A percentile compares a stretch with the other conserved stretches of the same genome.
Evolutionary conservation across 805 yeast species (phyloP).

Genomic region (Metschnikowia bowlesiae): DNA sequence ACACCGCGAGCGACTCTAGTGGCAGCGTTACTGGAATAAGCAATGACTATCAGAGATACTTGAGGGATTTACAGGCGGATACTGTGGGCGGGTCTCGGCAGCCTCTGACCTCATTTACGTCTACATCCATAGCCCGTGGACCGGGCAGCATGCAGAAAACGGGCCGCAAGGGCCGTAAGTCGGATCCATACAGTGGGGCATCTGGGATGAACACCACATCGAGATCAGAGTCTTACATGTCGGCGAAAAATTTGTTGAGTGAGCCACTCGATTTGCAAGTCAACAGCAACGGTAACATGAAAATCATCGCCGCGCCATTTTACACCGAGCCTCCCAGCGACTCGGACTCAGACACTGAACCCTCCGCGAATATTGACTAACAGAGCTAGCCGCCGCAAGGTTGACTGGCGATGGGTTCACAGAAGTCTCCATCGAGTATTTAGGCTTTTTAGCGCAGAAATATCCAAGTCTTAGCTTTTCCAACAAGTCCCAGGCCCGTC

Average conservation of each 20-base stretch:
- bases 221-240: conserved; percentile 8
- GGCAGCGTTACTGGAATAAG: conserved; percentile 3
- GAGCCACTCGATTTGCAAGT: conserved; percentile 11
- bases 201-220: conserved; percentile 3
- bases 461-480: background rate
- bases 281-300: conserved; percentile 15
- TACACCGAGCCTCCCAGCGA: conserved; percentile 38
- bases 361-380: conserved; percentile 2
- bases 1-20: conserved; percentile 6
- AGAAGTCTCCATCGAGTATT: background rate
- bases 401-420: background rate
- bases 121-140: conserved; percentile 14
- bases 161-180: conserved; percentile 5
- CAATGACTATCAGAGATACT: conserved; percentile 20
- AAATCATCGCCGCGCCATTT: conserved; percentile 35
- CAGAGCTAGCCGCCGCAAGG: background rate
- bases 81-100: conserved; percentile 11
- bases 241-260: conserved; percentile 9
- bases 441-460: background rate
- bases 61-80: conserved; percentile 14
- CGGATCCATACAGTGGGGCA: conserved; percentile 1
- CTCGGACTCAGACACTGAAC: conserved; percentile 18
- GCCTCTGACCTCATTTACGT: conserved; percentile 17
- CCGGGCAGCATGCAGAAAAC: conserved; percentile 10
- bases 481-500: background rate